A percentile compares a stretch with the other conserved stretches of the same genome.
phyloP scores from a whole-genome alignment of 805 yeast genomes.

The Kodamaea jinghongensis region DNA sequence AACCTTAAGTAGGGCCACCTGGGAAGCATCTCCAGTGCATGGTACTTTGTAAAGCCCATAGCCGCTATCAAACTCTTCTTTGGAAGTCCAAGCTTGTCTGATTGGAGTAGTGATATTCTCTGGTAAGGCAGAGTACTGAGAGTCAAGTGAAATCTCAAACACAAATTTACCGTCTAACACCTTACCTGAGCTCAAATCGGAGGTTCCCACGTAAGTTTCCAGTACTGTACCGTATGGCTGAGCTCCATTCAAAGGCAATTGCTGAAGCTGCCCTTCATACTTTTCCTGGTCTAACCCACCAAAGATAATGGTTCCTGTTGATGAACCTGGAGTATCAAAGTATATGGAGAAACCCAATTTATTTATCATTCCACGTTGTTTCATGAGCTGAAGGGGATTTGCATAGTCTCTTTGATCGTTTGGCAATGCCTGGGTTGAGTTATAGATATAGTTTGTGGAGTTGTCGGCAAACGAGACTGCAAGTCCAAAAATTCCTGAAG shows the following conservation, averaged over 20 bases:
- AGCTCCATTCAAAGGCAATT: constrained; percentile 13
- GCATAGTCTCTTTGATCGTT: constrained; percentile 37
- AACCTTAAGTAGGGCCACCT: constrained; percentile 3
- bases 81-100: constrained; percentile 5
- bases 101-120: constrained; percentile 4
- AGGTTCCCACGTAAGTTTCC: constrained; percentile 4
- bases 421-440: constrained; percentile 16
- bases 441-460: constrained; percentile 43
- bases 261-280: constrained; percentile 46
- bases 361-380: constrained; percentile 53
- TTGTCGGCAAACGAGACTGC: constrained; percentile 14
- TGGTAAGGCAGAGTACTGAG: constrained; percentile 7
- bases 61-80: constrained; percentile 3
- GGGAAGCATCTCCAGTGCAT: constrained; percentile 4
- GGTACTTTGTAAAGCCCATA: constrained; percentile 9
- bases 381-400: constrained; percentile 65
- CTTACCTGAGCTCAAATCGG: background rate
- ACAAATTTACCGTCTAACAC: constrained; percentile 5
- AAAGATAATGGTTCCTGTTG: constrained; percentile 57
- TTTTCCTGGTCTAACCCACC: constrained; percentile 72
- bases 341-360: constrained; percentile 61
- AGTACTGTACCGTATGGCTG: constrained; percentile 6
- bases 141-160: constrained; percentile 5
- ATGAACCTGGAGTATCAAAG: constrained; percentile 43
- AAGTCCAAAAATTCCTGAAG: constrained; percentile 22